Evolutionary conservation across 495 filamentous ascomycete genomes (phyloP).

Genomic region (Hypoxylon lienhwacheense): DNA sequence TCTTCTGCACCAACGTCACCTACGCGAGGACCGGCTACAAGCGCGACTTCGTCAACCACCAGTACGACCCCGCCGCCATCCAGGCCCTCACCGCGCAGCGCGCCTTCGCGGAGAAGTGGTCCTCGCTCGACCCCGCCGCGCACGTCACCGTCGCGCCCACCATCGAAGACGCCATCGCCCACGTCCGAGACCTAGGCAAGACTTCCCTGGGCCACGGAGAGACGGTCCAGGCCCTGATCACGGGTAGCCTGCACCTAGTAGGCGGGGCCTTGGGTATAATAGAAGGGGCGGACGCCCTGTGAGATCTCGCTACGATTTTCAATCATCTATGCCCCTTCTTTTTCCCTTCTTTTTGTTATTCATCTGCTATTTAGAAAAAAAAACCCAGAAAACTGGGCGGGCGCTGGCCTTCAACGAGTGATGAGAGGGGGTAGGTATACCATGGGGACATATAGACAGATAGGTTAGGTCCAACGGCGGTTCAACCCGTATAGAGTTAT

Average conservation of each 20-base stretch:
- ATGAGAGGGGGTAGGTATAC: slow-evolving; percentile 18
- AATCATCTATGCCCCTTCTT: no score
- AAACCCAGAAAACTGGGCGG: no score
- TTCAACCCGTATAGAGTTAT: slow-evolving; percentile 29
- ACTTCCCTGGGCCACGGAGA: slow-evolving; percentile 27
- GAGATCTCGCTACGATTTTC: slow-evolving; percentile 16
- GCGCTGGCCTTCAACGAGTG: slow-evolving; percentile 12
- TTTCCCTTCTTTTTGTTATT: no score
- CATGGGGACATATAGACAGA: slow-evolving; percentile 5
- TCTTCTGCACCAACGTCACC: slow-evolving; percentile 91
- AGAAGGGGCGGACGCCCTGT: slow-evolving; percentile 49
- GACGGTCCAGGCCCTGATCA: slow-evolving; percentile 56
- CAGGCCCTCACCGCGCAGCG: slow-evolving; percentile 72
- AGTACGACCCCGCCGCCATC: slow-evolving; percentile 67
- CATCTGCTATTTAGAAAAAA: no score
- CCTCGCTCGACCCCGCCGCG: slow-evolving; percentile 60
- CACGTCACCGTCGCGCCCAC: slow-evolving; percentile 68
- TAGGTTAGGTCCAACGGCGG: slow-evolving; percentile 24
- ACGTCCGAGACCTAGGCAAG: slow-evolving; percentile 57
- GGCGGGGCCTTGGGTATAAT: slow-evolving; percentile 58
- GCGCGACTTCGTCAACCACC: slow-evolving; percentile 75
- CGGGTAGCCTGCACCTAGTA: slow-evolving; percentile 65
- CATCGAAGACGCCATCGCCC: slow-evolving; percentile 83
- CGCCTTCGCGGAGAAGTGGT: slow-evolving; percentile 73
- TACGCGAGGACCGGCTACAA: slow-evolving; percentile 70